phyloP scores from a whole-genome alignment of 306 rosid species.

The Neltuma alba region DNA sequence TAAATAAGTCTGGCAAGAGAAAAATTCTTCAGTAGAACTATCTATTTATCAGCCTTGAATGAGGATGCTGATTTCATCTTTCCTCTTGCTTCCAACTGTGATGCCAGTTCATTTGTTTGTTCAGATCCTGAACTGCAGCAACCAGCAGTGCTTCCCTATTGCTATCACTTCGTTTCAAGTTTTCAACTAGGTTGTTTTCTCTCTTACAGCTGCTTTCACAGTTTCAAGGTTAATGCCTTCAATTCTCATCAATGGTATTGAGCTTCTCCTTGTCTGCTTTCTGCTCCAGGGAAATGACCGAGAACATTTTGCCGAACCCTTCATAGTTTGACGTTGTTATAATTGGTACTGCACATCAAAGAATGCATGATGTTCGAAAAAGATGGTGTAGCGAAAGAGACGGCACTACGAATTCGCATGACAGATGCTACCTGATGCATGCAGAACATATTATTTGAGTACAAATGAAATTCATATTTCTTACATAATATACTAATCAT shows the following conservation, averaged over 20 bases:
- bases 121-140: conserved; percentile 71
- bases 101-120: conserved; percentile 68
- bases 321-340: conserved; percentile 66
- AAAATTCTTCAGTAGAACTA: conserved; percentile 60
- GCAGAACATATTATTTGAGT: conserved; percentile 27
- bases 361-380: conserved; percentile 72
- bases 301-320: conserved; percentile 67
- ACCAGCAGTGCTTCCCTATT: conserved; percentile 76
- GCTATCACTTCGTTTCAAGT: conserved; percentile 79
- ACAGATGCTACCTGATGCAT: conserved; percentile 75
- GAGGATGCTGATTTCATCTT: conserved; percentile 45
- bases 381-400: conserved; percentile 75
- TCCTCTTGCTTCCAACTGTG: conserved; percentile 72
- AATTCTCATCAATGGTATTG: conserved; percentile 40
- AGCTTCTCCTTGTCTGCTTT: conserved; percentile 50
- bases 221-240: conserved; percentile 62
- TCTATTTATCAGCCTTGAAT: conserved; percentile 43
- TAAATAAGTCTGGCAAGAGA: conserved; percentile 59
- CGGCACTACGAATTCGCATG: conserved; percentile 72
- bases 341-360: conserved; percentile 74
- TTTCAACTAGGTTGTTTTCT: conserved; percentile 69
- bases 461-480: background rate
- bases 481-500: conserved; percentile 9
- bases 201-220: conserved; percentile 64
- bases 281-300: conserved; percentile 41